Base-by-base conservation (phyloP, 306 rosid genomes). In the Carpinus fangiana region DNA sequence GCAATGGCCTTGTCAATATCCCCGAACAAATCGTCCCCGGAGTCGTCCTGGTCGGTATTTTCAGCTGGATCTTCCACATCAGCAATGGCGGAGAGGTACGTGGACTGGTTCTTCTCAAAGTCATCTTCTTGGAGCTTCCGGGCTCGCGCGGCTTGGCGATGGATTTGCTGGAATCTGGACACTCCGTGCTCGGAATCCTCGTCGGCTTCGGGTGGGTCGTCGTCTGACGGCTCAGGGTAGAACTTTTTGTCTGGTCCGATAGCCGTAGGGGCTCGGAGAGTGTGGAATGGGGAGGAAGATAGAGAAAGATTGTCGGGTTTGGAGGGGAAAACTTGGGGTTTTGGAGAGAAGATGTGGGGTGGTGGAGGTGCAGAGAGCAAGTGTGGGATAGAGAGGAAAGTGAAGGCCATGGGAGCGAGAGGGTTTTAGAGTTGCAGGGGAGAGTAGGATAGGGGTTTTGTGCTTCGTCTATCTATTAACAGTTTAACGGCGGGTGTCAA, bases 1-100 rank as follows among this genome's bases (percentile, higher is more conserved):
- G 98, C 93, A 31, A 95, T 90, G 51, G 96, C 99, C 28, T 88
- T 86, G 73, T 95, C 99, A 17, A 95, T 90, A 26, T 95, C 98
- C 54, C 97, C 89, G 69, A 95, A 95, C 61, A 95, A 67, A 67
- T 95, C 98, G 23, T 93, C 99, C 9, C 89, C 88, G 10, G 87
- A 67, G 81, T 82, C 87, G 6, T 70, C 73, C 36, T 60, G 36
- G 46, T 59, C 14, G 7, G 84, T 51, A n/a, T 57, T 81, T 0
- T 91, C 93, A 4, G 93, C 87, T 10, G 93, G 84, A 65, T 95
- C 98, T 70, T 91, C 85, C 28, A 87, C 90, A 76, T 93, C 94
- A 13, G 97, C 96, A 80, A 95, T 88, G 88, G 93, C 96, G 46
- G 95, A 80, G 64, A 95, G 93, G 81, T 73, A 93, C 3, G 99